phyloP scores from a whole-genome alignment of 2,329 filamentous ascomycete species.

The Aspergillus fructus region DNA sequence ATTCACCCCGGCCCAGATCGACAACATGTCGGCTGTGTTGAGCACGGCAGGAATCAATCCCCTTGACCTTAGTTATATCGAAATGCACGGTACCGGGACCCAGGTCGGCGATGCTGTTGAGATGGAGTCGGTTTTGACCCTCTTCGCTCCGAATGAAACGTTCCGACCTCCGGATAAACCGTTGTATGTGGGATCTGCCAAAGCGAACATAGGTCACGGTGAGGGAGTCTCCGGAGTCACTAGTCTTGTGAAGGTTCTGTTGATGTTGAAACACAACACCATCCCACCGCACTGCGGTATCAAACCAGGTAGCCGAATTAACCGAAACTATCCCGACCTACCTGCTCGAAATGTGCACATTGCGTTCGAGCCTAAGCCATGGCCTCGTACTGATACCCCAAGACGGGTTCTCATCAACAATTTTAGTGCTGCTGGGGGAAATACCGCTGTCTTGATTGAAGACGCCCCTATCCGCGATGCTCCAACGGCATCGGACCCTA shows the following conservation, averaged over 20 bases:
- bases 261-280: conserved; percentile 36
- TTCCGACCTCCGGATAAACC: conserved; percentile 38
- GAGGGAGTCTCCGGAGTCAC: conserved; percentile 60
- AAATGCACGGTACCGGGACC: conserved; percentile 88
- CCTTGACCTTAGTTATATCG: conserved; percentile 76
- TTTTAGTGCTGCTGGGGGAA: conserved; percentile 70
- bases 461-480: conserved; percentile 51
- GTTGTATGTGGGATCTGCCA: conserved; percentile 62
- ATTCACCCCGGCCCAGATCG: conserved; percentile 69
- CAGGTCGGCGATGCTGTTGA: conserved; percentile 79
- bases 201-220: conserved; percentile 64
- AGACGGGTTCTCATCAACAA: conserved; percentile 60
- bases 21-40: neutral
- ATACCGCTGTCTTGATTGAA: conserved; percentile 66
- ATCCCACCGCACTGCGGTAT: conserved; percentile 37
- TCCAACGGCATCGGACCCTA: conserved; percentile 45
- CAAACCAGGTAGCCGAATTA: conserved; percentile 38
- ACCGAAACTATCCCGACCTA: conserved; percentile 47
- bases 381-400: conserved; percentile 24
- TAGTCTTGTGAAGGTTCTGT: conserved; percentile 34
- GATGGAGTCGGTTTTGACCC: conserved; percentile 71
- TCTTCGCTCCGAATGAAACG: conserved; percentile 57
- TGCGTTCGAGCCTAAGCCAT: conserved; percentile 45
- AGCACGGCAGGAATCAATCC: conserved; percentile 65
- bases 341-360: conserved; percentile 44